Conservation (phyloP, 2,329 filamentous ascomycete genomes). For the Fusarium siculi region DNA sequence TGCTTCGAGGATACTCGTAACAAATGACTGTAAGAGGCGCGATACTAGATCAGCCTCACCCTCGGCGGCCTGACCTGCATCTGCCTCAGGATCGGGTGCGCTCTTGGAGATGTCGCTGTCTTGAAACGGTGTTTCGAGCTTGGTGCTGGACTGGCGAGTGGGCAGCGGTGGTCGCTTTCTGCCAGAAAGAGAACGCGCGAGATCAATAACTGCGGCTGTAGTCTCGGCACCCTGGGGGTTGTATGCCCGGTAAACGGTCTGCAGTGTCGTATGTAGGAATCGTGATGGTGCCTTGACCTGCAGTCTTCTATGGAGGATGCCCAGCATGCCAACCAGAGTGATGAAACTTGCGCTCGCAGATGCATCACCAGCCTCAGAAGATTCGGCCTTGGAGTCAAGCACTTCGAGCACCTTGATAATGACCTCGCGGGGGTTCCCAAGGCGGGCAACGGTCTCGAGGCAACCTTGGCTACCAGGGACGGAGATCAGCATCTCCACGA, state of each 20-base stretch:
- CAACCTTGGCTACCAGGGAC: constrained; percentile 76
- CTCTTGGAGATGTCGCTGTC: constrained; percentile 64
- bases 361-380: constrained; percentile 50
- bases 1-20: constrained; percentile 80
- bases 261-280: constrained; percentile 81
- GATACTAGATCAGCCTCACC: constrained; percentile 71
- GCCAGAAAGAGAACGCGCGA: constrained; percentile 75
- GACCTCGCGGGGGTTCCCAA: constrained; percentile 84
- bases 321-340: constrained; percentile 75
- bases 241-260: constrained; percentile 76
- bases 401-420: constrained; percentile 83
- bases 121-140: constrained; percentile 64
- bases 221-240: constrained; percentile 71
- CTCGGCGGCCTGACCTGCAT: constrained; percentile 52
- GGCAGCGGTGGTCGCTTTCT: constrained; percentile 73
- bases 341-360: constrained; percentile 67
- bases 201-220: constrained; percentile 75
- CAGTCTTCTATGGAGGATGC: constrained; percentile 77
- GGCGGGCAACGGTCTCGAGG: constrained; percentile 77
- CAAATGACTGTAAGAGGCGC: constrained; percentile 77
- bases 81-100: constrained; percentile 71
- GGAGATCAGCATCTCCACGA: constrained; percentile 78
- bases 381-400: constrained; percentile 64
- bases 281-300: constrained; percentile 81
- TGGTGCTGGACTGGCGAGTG: constrained; percentile 67